phyloP scores from a whole-genome alignment of 139 green algal genomes.

The Nannochloris sp. region DNA sequence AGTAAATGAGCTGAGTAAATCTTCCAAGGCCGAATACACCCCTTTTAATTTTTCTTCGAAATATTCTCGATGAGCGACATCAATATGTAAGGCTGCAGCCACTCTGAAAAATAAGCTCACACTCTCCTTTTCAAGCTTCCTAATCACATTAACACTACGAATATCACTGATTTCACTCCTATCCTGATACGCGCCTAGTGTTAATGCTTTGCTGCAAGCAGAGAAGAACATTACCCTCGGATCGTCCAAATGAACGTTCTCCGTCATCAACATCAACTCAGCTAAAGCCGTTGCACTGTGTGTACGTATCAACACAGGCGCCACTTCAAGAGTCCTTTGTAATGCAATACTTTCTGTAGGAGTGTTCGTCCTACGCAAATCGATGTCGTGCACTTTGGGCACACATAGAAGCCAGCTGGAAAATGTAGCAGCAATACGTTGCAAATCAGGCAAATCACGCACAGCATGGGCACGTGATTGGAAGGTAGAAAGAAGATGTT shows the following conservation, averaged over 20 bases:
- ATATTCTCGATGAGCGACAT: not conserved
- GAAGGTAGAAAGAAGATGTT: not conserved
- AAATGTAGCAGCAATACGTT: constrained; percentile 1
- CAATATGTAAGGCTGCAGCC: not conserved
- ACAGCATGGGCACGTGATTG: not conserved
- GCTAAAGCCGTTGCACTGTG: not conserved
- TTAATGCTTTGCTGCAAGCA: constrained; percentile 1
- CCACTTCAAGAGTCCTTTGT: not conserved
- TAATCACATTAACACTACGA: no score
- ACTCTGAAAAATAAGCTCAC: constrained; percentile 8
- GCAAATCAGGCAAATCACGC: constrained; percentile 12
- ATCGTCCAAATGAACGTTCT: constrained; percentile 3
- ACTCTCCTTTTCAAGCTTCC: constrained; percentile 8
- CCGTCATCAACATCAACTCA: constrained; percentile 15
- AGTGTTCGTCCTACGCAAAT: not conserved
- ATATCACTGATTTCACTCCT: not conserved
- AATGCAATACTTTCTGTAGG: not conserved
- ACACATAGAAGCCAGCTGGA: constrained; percentile 7
- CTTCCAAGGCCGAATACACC: not conserved
- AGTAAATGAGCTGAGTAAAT: not conserved
- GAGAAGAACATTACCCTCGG: constrained; percentile 22
- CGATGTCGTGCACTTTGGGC: not conserved
- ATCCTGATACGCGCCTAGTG: constrained; percentile 5
- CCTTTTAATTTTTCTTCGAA: not conserved
- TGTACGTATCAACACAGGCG: not conserved